Base-by-base conservation (phyloP, 176 grass and related monocot genomes). In the Triticum urartu region DNA sequence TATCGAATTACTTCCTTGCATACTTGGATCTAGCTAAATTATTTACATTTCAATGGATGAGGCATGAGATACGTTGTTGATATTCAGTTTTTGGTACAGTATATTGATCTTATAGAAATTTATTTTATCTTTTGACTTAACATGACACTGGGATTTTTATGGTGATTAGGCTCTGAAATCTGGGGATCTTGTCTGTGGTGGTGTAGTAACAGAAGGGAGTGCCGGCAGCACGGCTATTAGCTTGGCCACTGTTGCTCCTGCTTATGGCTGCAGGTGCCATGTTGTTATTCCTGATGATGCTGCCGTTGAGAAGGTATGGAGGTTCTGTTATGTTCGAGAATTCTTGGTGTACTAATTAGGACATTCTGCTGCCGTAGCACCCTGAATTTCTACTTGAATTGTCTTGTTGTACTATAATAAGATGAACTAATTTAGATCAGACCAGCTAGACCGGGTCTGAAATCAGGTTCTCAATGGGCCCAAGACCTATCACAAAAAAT, bases 141-240 rank as follows among this genome's bases (percentile, higher is more conserved):
- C 11, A 39, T 85, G 43, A 86, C 45, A 20, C 4, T 81, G 10
- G 54, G 21, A 1, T 15, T 84, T 18, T 68, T 77, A 60, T 82
- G 26, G 34, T 73, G 34, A 42, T 40, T 75, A 98, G 96, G 97
- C 97, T 68, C 61, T 96, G 40, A 85, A 95, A 80, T 94, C 90
- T 84, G 90, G 97, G 65, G 65, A 87, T 48, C 92, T 99, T 56
- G 43, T 91, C 12, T 77, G 24, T 68, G 94, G 97, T 82, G 97
- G 97, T 77, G 71, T 89, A 20, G 92, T 99, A 67, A 96, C 89
- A 7, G 97, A 99, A 66, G 94, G 97, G 83, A 99, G 97, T 85
- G 97, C 94, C 75, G 97, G 94, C 86, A 96, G 94, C 81, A 99
- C 94, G 9, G 97, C 94, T 88, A 96, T 99, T 87, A 99, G 97